phyloP scores from a whole-genome alignment of 306 rosid genomes.

The Cucurbita moschata region DNA sequence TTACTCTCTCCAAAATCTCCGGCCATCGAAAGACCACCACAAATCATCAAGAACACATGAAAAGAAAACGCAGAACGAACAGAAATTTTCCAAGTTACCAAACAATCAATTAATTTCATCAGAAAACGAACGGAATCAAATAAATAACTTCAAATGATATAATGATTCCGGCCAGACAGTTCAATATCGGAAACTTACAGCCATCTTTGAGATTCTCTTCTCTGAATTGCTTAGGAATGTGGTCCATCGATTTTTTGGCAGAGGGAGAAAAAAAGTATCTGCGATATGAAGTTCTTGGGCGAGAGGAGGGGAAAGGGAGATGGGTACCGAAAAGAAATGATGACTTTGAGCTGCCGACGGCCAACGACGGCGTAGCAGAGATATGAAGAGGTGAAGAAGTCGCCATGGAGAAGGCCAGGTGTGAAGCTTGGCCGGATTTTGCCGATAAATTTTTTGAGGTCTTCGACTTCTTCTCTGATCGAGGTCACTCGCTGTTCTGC shows the following conservation, averaged over 20 bases:
- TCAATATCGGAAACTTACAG: constrained; percentile 27
- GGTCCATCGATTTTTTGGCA: constrained; percentile 39
- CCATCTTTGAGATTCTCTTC: constrained; percentile 80
- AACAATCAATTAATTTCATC: background rate
- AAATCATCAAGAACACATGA: background rate
- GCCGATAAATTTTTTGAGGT: background rate
- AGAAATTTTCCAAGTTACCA: background rate
- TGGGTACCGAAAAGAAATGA: constrained; percentile 42
- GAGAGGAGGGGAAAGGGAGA: constrained; percentile 12
- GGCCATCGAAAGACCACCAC: background rate
- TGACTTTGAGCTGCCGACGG: constrained; percentile 17
- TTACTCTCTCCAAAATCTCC: background rate
- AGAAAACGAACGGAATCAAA: background rate
- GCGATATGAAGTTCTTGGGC: constrained; percentile 5
- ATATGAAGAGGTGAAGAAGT: constrained; percentile 35
- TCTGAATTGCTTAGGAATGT: constrained; percentile 69
- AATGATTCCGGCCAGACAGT: background rate
- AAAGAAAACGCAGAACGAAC: background rate
- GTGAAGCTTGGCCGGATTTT: background rate
- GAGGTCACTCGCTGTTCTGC: background rate
- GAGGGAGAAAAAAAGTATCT: constrained; percentile 25
- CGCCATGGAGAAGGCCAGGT: constrained; percentile 27
- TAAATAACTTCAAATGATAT: background rate
- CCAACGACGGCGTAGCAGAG: constrained; percentile 21
- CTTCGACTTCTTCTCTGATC: background rate